Evolutionary conservation across 1,284 basidiomycete species (phyloP).

Genomic region (Ceratobasidium sp.): DNA sequence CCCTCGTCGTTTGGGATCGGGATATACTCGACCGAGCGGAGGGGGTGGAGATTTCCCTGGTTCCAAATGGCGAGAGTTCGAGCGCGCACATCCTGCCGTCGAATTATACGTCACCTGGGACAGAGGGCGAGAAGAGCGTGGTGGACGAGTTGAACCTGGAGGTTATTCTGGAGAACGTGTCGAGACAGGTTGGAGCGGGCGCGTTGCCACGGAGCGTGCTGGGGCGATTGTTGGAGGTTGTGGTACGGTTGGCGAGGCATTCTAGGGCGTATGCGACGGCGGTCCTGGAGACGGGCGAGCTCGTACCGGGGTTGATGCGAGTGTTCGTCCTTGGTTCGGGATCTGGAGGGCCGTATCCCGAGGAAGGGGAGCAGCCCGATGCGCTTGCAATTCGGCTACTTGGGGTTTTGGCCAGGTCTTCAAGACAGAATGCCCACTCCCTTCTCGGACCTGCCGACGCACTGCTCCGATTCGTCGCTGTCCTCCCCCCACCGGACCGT

Average conservation of each 20-base stretch:
- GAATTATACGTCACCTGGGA: slow-evolving; percentile 29
- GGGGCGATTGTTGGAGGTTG: slow-evolving; percentile 68
- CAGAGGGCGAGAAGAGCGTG: slow-evolving; percentile 46
- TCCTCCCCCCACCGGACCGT: slow-evolving; percentile 63
- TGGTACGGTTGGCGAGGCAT: slow-evolving; percentile 70
- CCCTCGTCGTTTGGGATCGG: slow-evolving; percentile 71
- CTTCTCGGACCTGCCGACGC: slow-evolving; percentile 68
- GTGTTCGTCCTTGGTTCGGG: slow-evolving; percentile 57
- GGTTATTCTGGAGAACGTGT: slow-evolving; percentile 7
- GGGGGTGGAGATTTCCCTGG: slow-evolving; percentile 60
- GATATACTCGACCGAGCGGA: slow-evolving; percentile 65
- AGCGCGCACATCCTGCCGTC: slow-evolving; percentile 40
- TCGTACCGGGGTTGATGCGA: slow-evolving; percentile 61
- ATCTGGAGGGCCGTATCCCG: slow-evolving; percentile 59
- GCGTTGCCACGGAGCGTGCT: slow-evolving; percentile 63
- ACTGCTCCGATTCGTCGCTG: slow-evolving; percentile 79
- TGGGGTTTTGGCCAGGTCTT: slow-evolving; percentile 68
- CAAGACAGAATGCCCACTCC: slow-evolving; percentile 71
- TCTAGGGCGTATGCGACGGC: slow-evolving; percentile 64
- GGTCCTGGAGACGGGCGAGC: slow-evolving; percentile 64
- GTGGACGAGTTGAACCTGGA: slow-evolving; percentile 39
- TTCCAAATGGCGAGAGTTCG: background rate
- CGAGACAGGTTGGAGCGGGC: slow-evolving; percentile 30
- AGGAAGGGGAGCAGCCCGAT: slow-evolving; percentile 51
- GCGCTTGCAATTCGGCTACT: slow-evolving; percentile 70